Evolutionary conservation across 179 eudicot genomes (phyloP).

Genomic region (Pouteria campechiana): DNA sequence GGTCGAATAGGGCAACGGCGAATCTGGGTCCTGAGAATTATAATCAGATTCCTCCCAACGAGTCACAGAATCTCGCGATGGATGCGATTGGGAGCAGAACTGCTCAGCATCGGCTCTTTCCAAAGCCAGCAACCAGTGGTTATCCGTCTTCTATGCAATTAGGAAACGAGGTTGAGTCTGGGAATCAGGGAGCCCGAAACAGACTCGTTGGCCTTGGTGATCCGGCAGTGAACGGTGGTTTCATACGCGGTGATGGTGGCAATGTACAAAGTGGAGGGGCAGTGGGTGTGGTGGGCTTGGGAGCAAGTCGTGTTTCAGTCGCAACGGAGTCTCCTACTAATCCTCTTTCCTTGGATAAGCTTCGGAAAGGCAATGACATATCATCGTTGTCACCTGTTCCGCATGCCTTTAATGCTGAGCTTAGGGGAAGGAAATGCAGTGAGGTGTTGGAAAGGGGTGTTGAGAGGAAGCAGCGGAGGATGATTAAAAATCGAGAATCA

Average conservation of each 20-base stretch:
- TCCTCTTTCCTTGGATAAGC: slow-evolving; percentile 40
- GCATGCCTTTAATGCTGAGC: slow-evolving; percentile 33
- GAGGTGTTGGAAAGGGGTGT: slow-evolving; percentile 66
- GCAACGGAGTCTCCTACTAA: slow-evolving; percentile 42
- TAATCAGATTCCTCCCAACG: slow-evolving; percentile 22
- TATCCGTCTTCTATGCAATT: slow-evolving; percentile 34
- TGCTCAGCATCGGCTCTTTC: slow-evolving; percentile 43
- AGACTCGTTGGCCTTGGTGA: slow-evolving; percentile 30
- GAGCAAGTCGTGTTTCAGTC: slow-evolving; percentile 30
- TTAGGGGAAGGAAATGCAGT: slow-evolving; percentile 35
- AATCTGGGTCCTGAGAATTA: slow-evolving; percentile 22
- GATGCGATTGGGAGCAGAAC: slow-evolving; percentile 34
- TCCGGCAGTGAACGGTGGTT: slow-evolving; percentile 21
- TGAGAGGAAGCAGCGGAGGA: slow-evolving; percentile 79
- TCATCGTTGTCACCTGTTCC: slow-evolving; percentile 63
- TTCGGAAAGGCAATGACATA: slow-evolving; percentile 42
- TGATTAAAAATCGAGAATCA: slow-evolving; percentile 93
- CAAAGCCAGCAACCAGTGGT: slow-evolving; percentile 51
- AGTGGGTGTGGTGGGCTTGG: slow-evolving; percentile 33
- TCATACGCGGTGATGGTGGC: slow-evolving; percentile 30
- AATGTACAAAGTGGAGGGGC: slow-evolving; percentile 35
- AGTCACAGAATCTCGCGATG: slow-evolving; percentile 31
- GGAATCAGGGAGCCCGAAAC: slow-evolving; percentile 30
- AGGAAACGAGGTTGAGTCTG: slow-evolving; percentile 27
- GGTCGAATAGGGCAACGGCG: slow-evolving; percentile 23